A percentile compares a stretch with the other conserved stretches of the same genome.
These are phyloP conservation scores for Pseudoperonospora humuli DNA, from an alignment of 352 stramenopile genomes.

Conservation along the genomic window DNA sequence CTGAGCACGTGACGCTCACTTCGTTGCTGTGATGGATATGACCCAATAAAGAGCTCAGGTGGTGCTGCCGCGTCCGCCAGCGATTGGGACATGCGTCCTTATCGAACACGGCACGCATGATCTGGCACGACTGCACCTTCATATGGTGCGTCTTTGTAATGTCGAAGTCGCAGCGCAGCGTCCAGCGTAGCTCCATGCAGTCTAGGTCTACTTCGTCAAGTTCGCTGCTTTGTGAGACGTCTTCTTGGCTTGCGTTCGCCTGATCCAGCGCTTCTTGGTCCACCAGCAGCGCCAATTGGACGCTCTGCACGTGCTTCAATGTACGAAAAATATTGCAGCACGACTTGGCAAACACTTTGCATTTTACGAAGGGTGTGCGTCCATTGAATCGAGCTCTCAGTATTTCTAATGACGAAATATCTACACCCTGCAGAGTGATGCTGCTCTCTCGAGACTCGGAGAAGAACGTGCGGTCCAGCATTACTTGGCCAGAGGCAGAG, in stretches of 20 bases:
- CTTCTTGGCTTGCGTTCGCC: constrained; percentile 16
- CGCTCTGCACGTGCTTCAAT: constrained; percentile 72
- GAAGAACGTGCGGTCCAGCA: constrained; percentile 69
- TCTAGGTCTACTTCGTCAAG: constrained; percentile 49
- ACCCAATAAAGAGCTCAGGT: constrained; percentile 61
- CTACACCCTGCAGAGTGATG: constrained; percentile 12
- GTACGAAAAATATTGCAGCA: constrained; percentile 79
- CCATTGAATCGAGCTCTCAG: constrained; percentile 19
- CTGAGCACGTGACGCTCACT: constrained; percentile 55
- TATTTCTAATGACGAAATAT: constrained; percentile 12
- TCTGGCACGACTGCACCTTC: constrained; percentile 67
- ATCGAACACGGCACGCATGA: constrained; percentile 79
- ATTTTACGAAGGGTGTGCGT: constrained; percentile 48
- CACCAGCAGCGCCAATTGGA: constrained; percentile 58
- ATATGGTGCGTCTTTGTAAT: constrained; percentile 84
- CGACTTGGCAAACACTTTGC: constrained; percentile 69
- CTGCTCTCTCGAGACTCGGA: constrained; percentile 10
- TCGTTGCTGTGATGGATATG: constrained; percentile 81
- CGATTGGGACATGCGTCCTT: constrained; percentile 38
- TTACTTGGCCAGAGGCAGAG: constrained; percentile 61
- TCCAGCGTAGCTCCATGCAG: constrained; percentile 61
- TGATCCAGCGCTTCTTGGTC: constrained; percentile 27
- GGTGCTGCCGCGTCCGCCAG: constrained; percentile 58
- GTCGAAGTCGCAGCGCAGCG: constrained; percentile 70
- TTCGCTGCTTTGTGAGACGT: constrained; percentile 20